Conservation (phyloP, 495 filamentous ascomycete genomes). For the Daldinia vernicosa region DNA sequence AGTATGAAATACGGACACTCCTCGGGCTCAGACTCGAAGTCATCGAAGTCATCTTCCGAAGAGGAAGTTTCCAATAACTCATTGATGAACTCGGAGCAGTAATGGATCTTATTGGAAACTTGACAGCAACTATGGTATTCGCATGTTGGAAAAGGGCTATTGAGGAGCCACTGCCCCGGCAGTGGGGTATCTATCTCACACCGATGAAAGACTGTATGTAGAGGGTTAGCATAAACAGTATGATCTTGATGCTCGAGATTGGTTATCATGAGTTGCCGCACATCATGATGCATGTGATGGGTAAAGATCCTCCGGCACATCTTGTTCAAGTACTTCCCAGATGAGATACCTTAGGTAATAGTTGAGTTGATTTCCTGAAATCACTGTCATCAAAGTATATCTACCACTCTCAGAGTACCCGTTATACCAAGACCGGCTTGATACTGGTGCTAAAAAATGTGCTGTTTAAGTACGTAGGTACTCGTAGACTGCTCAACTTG, state of each 20-base stretch:
- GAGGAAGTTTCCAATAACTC: neutral
- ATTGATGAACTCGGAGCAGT: constrained; percentile 12
- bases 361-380: too few species aligned
- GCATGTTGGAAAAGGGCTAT: constrained; percentile 8
- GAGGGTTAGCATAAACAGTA: constrained; percentile 32
- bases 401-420: neutral
- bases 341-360: too few species aligned
- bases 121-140: constrained; percentile 42
- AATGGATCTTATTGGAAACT: neutral
- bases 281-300: constrained; percentile 46
- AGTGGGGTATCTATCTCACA: constrained; percentile 31
- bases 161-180: neutral
- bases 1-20: constrained; percentile 22
- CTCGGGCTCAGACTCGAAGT: constrained; percentile 7
- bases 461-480: neutral
- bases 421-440: neutral
- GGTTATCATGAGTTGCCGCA: constrained; percentile 35
- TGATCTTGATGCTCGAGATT: neutral
- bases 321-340: neutral
- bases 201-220: constrained; percentile 25
- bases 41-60: neutral
- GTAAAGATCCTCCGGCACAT: constrained; percentile 36
- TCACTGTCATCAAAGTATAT: neutral
- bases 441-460: neutral
- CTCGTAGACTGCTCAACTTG: neutral